Base-by-base conservation (phyloP, 2,329 filamentous ascomycete species). In the Fusarium lyarnte region DNA sequence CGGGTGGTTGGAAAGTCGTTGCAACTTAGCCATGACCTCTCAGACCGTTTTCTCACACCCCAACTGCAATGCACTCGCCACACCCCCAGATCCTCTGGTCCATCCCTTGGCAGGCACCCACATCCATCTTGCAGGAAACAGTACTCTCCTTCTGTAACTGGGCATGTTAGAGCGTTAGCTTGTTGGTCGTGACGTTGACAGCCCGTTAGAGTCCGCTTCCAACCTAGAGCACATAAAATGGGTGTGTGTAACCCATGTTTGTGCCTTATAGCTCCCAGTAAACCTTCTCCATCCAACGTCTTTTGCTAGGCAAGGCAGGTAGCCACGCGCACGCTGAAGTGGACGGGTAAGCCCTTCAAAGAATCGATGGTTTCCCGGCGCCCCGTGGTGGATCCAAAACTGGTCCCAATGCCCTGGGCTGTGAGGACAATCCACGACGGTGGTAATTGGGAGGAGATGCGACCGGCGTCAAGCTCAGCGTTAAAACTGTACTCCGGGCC, bases 1-100 rank as follows among this genome's bases (percentile, higher is more conserved):
- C 71, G 57, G 55, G 70, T 69, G 66, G 71, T 51, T 73, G 70
- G 70, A 70, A 70, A 73, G 41, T 63, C 61, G 60, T 67, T 66
- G 58, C 54, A 46, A 35, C 47, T 52, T 47, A 45, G 52, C 47
- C 58, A 53, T 60, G 46, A 53, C 51, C 53, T 49, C 64, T 46
- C 39, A 65, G 58, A 46, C 66, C 51, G 29, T 41, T 53, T 72
- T 71, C 53, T 52, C 66, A 68, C 63, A 36, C 67, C 52, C 67
- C 39, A 38, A 59, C 54, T 35, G n/a, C 47, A 51, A 35, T 52
- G 31, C 29, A n/a, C 23, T 17, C 36, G 52, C 25, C 52, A 59
- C 63, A 55, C 62, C 62, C 58, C 66, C 52, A 58, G 45, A 55
- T 61, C 49, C 64, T 42, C 65, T 59, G 39, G 38, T 35, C 29